Conservation (phyloP, 495 filamentous ascomycete species). For the Penicillium simplicissimum region DNA sequence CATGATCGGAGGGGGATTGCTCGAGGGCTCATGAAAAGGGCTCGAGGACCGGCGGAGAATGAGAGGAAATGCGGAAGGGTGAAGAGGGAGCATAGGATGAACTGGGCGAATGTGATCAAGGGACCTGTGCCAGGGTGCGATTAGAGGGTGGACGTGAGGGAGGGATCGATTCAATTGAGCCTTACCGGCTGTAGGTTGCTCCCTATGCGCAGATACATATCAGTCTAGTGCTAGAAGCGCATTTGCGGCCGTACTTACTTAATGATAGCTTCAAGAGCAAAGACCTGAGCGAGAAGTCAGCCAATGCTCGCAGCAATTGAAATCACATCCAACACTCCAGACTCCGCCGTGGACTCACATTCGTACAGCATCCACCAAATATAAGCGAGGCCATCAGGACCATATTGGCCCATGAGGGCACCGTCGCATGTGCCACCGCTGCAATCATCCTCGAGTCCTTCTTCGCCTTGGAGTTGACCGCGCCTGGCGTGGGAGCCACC, state of each 20-base stretch:
- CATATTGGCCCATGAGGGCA: conserved; percentile 68
- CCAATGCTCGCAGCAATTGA: not conserved
- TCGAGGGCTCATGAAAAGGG: conserved; percentile 71
- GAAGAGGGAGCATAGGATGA: conserved; percentile 74
- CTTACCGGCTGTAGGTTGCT: conserved; percentile 42
- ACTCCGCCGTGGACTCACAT: conserved; percentile 57
- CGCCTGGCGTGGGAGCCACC: not conserved
- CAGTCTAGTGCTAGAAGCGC: conserved; percentile 6
- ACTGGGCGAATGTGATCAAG: conserved; percentile 92
- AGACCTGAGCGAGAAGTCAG: conserved; percentile 58
- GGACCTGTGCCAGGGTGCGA: conserved; percentile 55
- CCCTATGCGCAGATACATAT: conserved; percentile 25
- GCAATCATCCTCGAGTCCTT: conserved; percentile 50
- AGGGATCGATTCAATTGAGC: not conserved
- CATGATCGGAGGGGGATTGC: conserved; percentile 83
- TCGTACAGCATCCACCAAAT: conserved; percentile 96
- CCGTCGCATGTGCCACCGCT: conserved; percentile 48
- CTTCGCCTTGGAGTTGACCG: not conserved
- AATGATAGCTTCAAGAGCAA: conserved; percentile 92
- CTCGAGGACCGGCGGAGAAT: conserved; percentile 58
- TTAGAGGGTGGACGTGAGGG: not conserved
- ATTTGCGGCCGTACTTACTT: conserved; percentile 61
- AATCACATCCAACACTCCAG: not conserved
- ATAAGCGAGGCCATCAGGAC: conserved; percentile 80
- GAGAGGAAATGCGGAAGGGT: conserved; percentile 71